A percentile compares a stretch with the other conserved stretches of the same genome.
Conservation (phyloP, 2,329 filamentous ascomycete species). For the Elsinoe ampelina region DNA sequence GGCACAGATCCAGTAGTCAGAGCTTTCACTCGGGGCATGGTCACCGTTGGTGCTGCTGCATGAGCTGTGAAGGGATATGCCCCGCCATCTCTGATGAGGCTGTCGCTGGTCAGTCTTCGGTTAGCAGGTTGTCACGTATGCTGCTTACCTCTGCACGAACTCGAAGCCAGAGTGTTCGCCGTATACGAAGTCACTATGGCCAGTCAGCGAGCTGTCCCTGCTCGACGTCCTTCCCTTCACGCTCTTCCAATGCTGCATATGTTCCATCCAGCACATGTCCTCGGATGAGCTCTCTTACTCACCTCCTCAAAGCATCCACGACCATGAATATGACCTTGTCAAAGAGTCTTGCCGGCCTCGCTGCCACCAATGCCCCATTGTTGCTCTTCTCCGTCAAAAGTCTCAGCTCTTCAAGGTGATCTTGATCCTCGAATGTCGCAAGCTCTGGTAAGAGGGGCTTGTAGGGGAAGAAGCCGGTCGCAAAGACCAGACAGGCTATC, state of each 20-base stretch:
- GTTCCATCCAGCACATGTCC: too few relatives aligned
- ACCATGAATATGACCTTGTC: constrained; percentile 95
- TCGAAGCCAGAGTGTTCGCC: constrained; percentile 67
- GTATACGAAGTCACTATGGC: constrained; percentile 80
- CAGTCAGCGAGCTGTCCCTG: constrained; percentile 19
- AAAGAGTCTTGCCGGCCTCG: constrained; percentile 59
- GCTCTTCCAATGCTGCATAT: not conserved
- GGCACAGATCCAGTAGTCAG: constrained; percentile 97
- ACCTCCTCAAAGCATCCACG: constrained; percentile 87
- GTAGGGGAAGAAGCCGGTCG: constrained; percentile 91
- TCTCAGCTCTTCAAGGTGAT: constrained; percentile 15
- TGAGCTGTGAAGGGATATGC: constrained; percentile 92
- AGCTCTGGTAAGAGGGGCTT: constrained; percentile 86
- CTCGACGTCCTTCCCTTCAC: not conserved
- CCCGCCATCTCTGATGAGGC: constrained; percentile 70
- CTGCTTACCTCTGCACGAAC: constrained; percentile 71
- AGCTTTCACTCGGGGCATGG: constrained; percentile 95
- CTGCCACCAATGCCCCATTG: constrained; percentile 27
- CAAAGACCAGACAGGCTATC: constrained; percentile 60
- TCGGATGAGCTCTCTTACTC: constrained; percentile 20
- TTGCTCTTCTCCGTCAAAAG: constrained; percentile 8
- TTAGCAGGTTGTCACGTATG: not conserved
- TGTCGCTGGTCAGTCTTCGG: constrained; percentile 28
- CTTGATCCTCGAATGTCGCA: constrained; percentile 38
- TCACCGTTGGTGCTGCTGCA: constrained; percentile 93